Evolutionary conservation across 1,139 yeast genomes (phyloP), one percentile per base, ranked within the genome.

Genomic region (Lodderomyces orthopsilosis): DNA sequence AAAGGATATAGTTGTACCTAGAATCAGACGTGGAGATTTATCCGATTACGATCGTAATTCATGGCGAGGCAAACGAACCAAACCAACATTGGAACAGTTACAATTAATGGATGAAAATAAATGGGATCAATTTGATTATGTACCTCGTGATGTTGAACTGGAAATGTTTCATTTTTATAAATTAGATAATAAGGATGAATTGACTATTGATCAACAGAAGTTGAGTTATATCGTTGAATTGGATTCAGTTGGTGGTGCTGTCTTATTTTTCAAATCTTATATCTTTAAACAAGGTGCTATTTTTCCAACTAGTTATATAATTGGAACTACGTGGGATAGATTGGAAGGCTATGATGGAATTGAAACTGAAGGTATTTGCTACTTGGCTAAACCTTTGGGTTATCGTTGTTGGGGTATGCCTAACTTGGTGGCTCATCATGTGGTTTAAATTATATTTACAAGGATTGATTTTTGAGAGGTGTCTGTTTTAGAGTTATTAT

Each of bases 301-400:
- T 5, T 74, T 73, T 53, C 76, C 79, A 1, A 66, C 78, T 1
- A 65, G 59, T 40, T 68, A 70, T 44, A 56, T 65, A 6, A 60
- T 75, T 8, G 80, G 80, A 5, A 66, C 73, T 1, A 59, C 72
- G 1, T 74, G 78, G 79, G 65, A 65, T 6, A 56, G 75, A 41
- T 36, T 45, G 4, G 78, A 74, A 49, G 80, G 79, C 4, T 74
- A 65, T 50, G 79, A 75, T 52, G 80, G 79, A 10, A 66, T 75
- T 34, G 79, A 74, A 49, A 72, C 77, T 2, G 78, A 74, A 51
- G 79, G 79, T 0, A 28, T 75, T 4, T 75, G 80, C 47, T 75
- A 72, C 48, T 54, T 63, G 38, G 79, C 79, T 0, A 65, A 61
- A 41, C 53, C 64, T 0, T 51, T 71, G 32, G 77, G 76, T 0